Evolutionary conservation across 1,284 basidiomycete species (phyloP).

Genomic region (Erythrobasidium hasegawianum): DNA sequence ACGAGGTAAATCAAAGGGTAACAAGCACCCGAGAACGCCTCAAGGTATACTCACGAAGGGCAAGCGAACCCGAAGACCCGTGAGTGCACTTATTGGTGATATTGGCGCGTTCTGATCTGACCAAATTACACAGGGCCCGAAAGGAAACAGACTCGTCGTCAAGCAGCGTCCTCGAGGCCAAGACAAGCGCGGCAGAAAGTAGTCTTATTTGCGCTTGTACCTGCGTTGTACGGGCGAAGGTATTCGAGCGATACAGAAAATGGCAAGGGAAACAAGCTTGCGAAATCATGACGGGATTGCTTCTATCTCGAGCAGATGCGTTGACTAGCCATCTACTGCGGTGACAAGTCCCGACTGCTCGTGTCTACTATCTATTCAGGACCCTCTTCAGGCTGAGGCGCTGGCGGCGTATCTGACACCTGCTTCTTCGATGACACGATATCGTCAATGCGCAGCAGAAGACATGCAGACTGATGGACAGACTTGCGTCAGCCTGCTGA

Average conservation of each 20-base stretch:
- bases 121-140: constrained; percentile 49
- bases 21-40: constrained; percentile 84
- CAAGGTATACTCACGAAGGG: constrained; percentile 92
- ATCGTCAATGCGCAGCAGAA: constrained; percentile 90
- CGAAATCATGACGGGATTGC: too few relatives aligned
- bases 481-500: too few relatives aligned
- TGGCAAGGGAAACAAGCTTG: too few relatives aligned
- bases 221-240: too few relatives aligned
- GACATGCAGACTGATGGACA: constrained; percentile 74
- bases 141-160: constrained; percentile 92
- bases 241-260: too few relatives aligned
- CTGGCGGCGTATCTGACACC: constrained; percentile 27
- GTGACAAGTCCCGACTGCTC: neutral
- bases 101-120: too few relatives aligned
- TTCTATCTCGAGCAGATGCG: too few relatives aligned
- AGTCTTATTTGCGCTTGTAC: neutral
- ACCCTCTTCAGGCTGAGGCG: constrained; percentile 24
- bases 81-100: too few relatives aligned
- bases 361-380: constrained; percentile 12
- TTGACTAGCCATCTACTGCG: too few relatives aligned
- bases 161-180: constrained; percentile 80
- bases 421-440: constrained; percentile 57
- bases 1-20: constrained; percentile 93
- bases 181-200: constrained; percentile 56
- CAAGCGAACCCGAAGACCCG: constrained; percentile 84